Evolutionary conservation across 202 grass and related monocot species (phyloP), one percentile per base, ranked within the genome.

Genomic region (Panicum hallii): DNA sequence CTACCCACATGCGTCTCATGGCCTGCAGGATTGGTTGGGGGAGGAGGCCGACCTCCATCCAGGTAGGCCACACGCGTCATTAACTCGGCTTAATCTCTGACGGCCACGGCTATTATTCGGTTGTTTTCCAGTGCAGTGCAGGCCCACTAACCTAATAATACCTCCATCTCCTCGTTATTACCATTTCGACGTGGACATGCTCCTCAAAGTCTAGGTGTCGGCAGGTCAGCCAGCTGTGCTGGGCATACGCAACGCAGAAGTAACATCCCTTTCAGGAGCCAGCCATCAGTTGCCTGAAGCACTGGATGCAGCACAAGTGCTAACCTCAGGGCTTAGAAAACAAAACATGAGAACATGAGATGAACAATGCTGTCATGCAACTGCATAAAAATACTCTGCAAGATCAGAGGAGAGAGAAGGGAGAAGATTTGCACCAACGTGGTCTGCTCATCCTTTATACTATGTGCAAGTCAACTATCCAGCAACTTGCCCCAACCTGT

Each of bases 211-310:
- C 16, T 19, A 41, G 42, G 65, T 85, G 52, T 77, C 63, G 74
- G 74, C 83, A 78, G 63, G 74, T 16, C 75, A 63, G 42, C 19
- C 74, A 49, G 54, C 63, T 73, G 17, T 47, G 43, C 13, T 22
- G 0, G 6, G 13, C 68, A 48, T 38, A 38, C 36, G 16, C n/a
- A 62, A 38, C 36, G 16, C n/a, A 62, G 3, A 34, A 75, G 42
- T 20, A 70, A 41, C 83, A 23, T 78, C 65, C 13, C 77, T 46
- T 71, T 67, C 72, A 45, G 40, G 2, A 6, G 6, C 7, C 67
- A 47, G 66, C 44, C 38, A 13, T 13, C 20, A 47, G 11, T 19
- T 12, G 34, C 20, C 46, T 54, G 15, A 80, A 70, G 65, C 9
- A n/a, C 28, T 72, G 52, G 60, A 70, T 55, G 36, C 34, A 42